These are phyloP conservation scores for Diutina catenulata DNA, from an alignment of 1,139 yeast species.

Conservation along the genomic window DNA sequence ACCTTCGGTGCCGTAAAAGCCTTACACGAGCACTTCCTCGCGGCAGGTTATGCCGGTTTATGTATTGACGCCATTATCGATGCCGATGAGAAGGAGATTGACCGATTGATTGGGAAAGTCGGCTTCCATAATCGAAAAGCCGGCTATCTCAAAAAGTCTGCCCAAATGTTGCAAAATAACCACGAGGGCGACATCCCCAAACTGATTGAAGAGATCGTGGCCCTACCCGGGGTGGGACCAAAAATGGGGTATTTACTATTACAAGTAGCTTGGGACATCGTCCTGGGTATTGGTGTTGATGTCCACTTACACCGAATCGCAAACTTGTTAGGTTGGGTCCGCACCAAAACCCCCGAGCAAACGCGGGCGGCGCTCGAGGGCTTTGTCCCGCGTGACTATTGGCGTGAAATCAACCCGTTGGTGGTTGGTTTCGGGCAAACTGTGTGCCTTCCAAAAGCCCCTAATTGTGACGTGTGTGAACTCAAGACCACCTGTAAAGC, in stretches of 20 bases:
- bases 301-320: slow-evolving; percentile 82
- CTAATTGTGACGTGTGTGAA: slow-evolving; percentile 66
- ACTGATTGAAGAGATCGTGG: slow-evolving; percentile 51
- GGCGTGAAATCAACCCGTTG: slow-evolving; percentile 80
- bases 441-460: slow-evolving; percentile 63
- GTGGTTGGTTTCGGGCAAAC: slow-evolving; percentile 92
- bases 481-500: slow-evolving; percentile 38
- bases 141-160: slow-evolving; percentile 49
- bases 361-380: slow-evolving; percentile 57
- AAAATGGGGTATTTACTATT: slow-evolving; percentile 82
- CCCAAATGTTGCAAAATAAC: slow-evolving; percentile 37
- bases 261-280: slow-evolving; percentile 72
- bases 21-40: slow-evolving; percentile 35
- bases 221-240: slow-evolving; percentile 90
- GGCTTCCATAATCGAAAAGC: slow-evolving; percentile 86
- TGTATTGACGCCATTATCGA: slow-evolving; percentile 23
- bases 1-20: slow-evolving; percentile 62
- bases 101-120: slow-evolving; percentile 58
- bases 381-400: slow-evolving; percentile 63
- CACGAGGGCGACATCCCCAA: slow-evolving; percentile 60
- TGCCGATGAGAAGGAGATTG: slow-evolving; percentile 47
- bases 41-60: slow-evolving; percentile 22
- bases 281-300: slow-evolving; percentile 84
- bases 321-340: slow-evolving; percentile 76
- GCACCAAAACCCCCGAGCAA: slow-evolving; percentile 50